These are phyloP conservation scores for Mercurialis annua DNA, from an alignment of 345 rosid genomes.

Conservation along the genomic window DNA sequence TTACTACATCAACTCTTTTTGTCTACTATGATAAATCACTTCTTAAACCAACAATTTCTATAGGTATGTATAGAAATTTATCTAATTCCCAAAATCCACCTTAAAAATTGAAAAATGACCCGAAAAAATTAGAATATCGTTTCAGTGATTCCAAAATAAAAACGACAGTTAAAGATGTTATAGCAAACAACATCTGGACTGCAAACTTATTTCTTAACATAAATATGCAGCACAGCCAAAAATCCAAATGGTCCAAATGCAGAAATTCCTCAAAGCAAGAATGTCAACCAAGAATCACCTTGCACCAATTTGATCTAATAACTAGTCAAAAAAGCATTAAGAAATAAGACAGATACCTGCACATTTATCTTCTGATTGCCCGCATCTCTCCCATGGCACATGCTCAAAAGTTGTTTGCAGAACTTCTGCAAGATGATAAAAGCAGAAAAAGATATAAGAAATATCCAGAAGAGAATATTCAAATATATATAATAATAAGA, in stretches of 20 bases:
- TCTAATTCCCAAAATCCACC: neutral
- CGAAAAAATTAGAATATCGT: neutral
- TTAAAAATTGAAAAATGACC: neutral
- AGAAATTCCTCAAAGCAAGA: neutral
- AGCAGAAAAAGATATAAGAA: constrained; percentile 13
- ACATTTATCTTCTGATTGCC: constrained; percentile 53
- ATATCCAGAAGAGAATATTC: neutral
- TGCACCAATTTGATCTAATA: constrained; percentile 2
- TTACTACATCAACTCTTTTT: neutral
- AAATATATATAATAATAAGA: neutral
- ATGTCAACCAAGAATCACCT: neutral
- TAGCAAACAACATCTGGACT: neutral
- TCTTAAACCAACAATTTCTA: neutral
- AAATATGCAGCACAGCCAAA: neutral
- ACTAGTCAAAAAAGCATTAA: neutral
- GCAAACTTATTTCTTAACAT: neutral
- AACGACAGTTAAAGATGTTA: neutral
- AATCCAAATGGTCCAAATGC: neutral
- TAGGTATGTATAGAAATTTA: neutral
- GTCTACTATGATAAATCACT: neutral
- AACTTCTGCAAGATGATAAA: constrained; percentile 52
- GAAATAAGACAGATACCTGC: neutral
- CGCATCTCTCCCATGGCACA: constrained; percentile 45
- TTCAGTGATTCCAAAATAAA: neutral
- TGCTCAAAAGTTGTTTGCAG: constrained; percentile 59